Conservation (phyloP, 2,329 filamentous ascomycete genomes). For the Didymella lethalis region DNA sequence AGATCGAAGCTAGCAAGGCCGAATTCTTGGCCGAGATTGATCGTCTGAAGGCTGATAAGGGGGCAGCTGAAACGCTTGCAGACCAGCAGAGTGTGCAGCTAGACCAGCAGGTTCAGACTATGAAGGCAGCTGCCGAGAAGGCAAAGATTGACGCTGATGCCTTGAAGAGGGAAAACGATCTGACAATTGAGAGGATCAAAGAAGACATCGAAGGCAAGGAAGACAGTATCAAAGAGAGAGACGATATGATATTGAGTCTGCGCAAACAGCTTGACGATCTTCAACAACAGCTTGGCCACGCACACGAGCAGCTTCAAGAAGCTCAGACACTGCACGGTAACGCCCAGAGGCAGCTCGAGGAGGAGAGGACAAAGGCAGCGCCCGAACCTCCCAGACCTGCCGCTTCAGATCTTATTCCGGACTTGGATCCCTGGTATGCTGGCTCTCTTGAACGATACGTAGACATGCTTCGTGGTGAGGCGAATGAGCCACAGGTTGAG, state of each 20-base stretch:
- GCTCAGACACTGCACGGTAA: constrained; percentile 26
- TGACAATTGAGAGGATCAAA: constrained; percentile 42
- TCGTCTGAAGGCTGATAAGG: constrained; percentile 30
- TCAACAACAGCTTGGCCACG: neutral
- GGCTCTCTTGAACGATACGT: constrained; percentile 64
- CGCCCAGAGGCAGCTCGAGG: constrained; percentile 34
- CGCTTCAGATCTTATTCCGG: constrained; percentile 55
- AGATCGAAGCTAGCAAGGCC: constrained; percentile 29
- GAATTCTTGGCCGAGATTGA: constrained; percentile 23
- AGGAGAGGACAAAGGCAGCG: constrained; percentile 35
- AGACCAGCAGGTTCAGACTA: constrained; percentile 30
- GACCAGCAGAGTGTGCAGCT: constrained; percentile 25
- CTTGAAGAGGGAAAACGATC: constrained; percentile 38
- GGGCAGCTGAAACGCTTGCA: constrained; percentile 30
- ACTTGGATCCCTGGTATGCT: constrained; percentile 65
- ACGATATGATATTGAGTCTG: constrained; percentile 34
- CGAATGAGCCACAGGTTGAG: constrained; percentile 55
- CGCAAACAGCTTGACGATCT: constrained; percentile 35
- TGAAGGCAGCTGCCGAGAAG: constrained; percentile 33
- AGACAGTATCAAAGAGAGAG: constrained; percentile 41
- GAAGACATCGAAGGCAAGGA: constrained; percentile 48
- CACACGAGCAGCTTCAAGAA: constrained; percentile 35
- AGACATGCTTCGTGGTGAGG: constrained; percentile 63
- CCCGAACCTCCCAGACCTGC: constrained; percentile 35
- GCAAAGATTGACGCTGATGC: constrained; percentile 34